Conservation (phyloP, 2,329 filamentous ascomycete species). For the Fusarium verrucosum region DNA sequence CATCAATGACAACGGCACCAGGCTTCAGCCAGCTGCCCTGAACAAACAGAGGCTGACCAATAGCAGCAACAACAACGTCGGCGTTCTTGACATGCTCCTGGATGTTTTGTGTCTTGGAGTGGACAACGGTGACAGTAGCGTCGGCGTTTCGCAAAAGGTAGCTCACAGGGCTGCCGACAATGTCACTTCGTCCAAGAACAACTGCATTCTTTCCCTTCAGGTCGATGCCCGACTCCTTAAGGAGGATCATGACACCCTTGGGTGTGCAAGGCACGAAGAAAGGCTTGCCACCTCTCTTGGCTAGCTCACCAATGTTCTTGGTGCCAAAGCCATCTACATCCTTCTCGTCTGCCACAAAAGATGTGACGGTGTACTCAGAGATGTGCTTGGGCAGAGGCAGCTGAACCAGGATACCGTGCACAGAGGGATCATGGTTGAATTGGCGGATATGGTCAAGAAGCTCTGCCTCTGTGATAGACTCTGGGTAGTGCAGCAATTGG, state of each 20-base stretch:
- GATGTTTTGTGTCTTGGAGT: slow-evolving; percentile 84
- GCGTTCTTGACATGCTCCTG: slow-evolving; percentile 80
- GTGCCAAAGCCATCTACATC: slow-evolving; percentile 98
- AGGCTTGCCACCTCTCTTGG: slow-evolving; percentile 90
- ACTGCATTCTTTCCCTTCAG: slow-evolving; percentile 92
- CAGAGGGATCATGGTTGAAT: slow-evolving; percentile 84
- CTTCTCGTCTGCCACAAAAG: slow-evolving; percentile 90
- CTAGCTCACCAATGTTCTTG: slow-evolving; percentile 93
- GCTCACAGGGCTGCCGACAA: slow-evolving; percentile 96
- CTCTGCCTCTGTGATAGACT: slow-evolving; percentile 83
- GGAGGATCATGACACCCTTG: slow-evolving; percentile 93
- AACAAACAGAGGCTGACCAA: slow-evolving; percentile 86
- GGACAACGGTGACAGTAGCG: slow-evolving; percentile 95
- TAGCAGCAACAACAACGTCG: slow-evolving; percentile 91
- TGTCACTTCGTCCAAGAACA: slow-evolving; percentile 93
- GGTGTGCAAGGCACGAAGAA: slow-evolving; percentile 95
- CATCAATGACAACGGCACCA: slow-evolving; percentile 95
- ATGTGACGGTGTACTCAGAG: slow-evolving; percentile 89
- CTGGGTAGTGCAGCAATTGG: slow-evolving; percentile 84
- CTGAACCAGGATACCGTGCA: slow-evolving; percentile 95
- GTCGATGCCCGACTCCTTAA: slow-evolving; percentile 84
- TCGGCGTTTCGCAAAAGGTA: slow-evolving; percentile 95
- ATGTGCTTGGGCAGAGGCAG: slow-evolving; percentile 89
- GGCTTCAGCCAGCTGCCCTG: slow-evolving; percentile 96
- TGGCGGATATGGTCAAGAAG: slow-evolving; percentile 82